Conservation (phyloP, 176 grass and related monocot genomes). For the Carex littledalei region DNA sequence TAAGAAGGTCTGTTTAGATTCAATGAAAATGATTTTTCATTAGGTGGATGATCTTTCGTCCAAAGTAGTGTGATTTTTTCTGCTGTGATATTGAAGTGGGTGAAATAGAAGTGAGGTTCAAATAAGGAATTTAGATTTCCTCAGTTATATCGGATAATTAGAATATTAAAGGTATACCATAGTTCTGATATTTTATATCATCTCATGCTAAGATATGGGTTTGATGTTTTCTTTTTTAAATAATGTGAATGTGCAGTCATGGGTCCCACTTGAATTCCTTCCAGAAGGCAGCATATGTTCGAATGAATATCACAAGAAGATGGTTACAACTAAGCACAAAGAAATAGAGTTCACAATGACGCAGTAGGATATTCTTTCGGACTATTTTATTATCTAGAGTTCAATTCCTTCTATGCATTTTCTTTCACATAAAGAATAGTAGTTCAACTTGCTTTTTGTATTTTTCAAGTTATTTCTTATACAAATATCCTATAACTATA, state of each 20-base stretch:
- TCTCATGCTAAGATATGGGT: background rate
- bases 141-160: background rate
- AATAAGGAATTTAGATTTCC: background rate
- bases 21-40: background rate
- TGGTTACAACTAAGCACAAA: slow-evolving; percentile 2
- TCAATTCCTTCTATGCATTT: background rate
- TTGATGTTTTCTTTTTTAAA: slow-evolving; percentile 3
- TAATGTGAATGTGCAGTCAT: background rate
- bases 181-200: background rate
- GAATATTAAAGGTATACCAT: background rate
- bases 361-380: background rate
- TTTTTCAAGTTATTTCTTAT: background rate
- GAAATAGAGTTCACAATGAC: slow-evolving; percentile 16
- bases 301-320: slow-evolving; percentile 6
- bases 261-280: slow-evolving; percentile 17
- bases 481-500: background rate
- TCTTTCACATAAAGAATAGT: background rate
- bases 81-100: background rate
- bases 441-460: background rate
- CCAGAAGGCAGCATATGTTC: slow-evolving; percentile 10
- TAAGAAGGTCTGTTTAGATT: background rate
- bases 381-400: background rate
- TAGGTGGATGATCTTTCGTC: background rate
- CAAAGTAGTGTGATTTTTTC: background rate
- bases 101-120: background rate